phyloP scores from a whole-genome alignment of 2,329 filamentous ascomycete genomes.

The Eutypella sp. region DNA sequence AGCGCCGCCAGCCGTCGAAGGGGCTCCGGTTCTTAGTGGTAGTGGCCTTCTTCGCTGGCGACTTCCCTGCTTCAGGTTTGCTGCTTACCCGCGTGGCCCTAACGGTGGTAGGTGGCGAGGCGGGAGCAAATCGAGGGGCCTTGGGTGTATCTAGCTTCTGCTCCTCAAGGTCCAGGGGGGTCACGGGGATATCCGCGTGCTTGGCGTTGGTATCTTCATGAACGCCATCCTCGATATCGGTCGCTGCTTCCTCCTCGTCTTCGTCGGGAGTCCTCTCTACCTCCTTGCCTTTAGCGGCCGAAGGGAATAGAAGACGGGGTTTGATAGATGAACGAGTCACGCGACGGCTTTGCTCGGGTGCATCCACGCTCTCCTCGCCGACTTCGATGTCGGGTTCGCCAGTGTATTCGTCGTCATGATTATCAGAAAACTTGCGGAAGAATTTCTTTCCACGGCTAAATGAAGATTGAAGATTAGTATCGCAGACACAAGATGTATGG shows the following conservation, averaged over 20 bases:
- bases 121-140: constrained; percentile 50
- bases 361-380: constrained; percentile 25
- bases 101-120: constrained; percentile 58
- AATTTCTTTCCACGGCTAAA: constrained; percentile 72
- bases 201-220: constrained; percentile 31
- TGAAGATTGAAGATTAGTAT: constrained; percentile 11
- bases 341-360: constrained; percentile 30
- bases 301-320: constrained; percentile 66
- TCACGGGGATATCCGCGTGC: constrained; percentile 34
- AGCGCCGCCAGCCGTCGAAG: constrained; percentile 65
- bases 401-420: constrained; percentile 29
- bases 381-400: constrained; percentile 30
- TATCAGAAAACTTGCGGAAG: constrained; percentile 61
- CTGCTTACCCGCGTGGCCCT: constrained; percentile 54
- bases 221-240: constrained; percentile 52
- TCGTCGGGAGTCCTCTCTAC: constrained; percentile 37
- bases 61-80: constrained; percentile 40
- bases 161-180: constrained; percentile 27
- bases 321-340: constrained; percentile 66
- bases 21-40: constrained; percentile 43
- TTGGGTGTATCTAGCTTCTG: constrained; percentile 45
- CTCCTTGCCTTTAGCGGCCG: constrained; percentile 42
- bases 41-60: constrained; percentile 36
- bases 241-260: constrained; percentile 58
- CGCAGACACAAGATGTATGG: constrained; percentile 3